Conservation (phyloP, 2,329 filamentous ascomycete genomes). For the Davidsoniella eucalypti region DNA sequence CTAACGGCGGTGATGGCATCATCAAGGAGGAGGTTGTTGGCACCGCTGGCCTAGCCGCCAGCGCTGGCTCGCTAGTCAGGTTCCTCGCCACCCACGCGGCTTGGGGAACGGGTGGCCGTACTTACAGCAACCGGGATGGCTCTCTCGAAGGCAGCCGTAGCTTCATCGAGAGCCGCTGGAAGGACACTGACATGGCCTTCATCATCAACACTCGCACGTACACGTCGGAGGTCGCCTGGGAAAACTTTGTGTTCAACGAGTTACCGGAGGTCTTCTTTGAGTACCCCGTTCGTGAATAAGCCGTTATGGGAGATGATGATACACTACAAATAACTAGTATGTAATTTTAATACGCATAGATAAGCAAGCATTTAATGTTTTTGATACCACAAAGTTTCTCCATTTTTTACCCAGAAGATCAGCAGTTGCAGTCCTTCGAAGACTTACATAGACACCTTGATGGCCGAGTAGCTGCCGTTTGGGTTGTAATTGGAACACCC, state of each 20-base stretch:
- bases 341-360: too few relatives aligned
- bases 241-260: not conserved
- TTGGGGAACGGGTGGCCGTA: constrained; percentile 3
- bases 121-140: not conserved
- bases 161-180: not conserved
- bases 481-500: too few relatives aligned
- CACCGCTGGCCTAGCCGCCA: constrained; percentile 11
- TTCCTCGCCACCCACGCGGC: constrained; percentile 14
- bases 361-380: too few relatives aligned
- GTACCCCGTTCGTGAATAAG: not conserved
- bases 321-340: too few relatives aligned
- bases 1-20: constrained; percentile 13
- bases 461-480: too few relatives aligned
- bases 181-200: constrained; percentile 1
- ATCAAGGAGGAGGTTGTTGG: constrained; percentile 13
- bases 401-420: too few relatives aligned
- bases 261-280: not conserved
- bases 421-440: too few relatives aligned
- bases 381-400: too few relatives aligned
- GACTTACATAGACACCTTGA: too few relatives aligned
- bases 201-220: constrained; percentile 7
- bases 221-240: not conserved
- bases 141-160: not conserved
- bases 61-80: constrained; percentile 6
- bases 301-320: too few relatives aligned